These are phyloP conservation scores for Xanthoceras sorbifolium DNA, from an alignment of 345 rosid species.

Conservation along the genomic window DNA sequence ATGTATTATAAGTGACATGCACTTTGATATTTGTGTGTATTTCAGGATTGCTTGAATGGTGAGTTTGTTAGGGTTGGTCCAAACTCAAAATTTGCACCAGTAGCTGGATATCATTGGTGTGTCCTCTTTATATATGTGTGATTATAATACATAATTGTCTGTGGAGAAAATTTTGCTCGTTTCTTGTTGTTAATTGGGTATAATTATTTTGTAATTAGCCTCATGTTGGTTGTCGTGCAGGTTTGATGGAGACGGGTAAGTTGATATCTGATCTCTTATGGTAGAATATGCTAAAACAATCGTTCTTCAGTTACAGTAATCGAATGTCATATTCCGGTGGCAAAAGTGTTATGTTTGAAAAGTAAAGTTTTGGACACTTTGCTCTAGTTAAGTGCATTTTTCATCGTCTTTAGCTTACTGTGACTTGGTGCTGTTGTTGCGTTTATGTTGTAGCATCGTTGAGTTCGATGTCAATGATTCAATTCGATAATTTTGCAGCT, in stretches of 20 bases:
- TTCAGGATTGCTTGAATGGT: constrained; percentile 84
- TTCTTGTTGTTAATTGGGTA: neutral
- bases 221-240: constrained; percentile 41
- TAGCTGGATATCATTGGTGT: constrained; percentile 94
- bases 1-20: too few relatives aligned
- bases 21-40: neutral
- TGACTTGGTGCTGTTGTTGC: neutral
- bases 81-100: constrained; percentile 79
- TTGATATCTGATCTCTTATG: constrained; percentile 15
- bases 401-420: neutral
- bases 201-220: neutral
- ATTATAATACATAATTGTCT: neutral
- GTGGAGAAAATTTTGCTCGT: neutral
- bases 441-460: neutral
- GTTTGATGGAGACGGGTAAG: constrained; percentile 99
- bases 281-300: neutral
- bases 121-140: constrained; percentile 4
- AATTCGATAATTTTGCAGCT: constrained; percentile 42
- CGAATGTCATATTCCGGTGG: neutral
- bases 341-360: neutral
- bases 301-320: neutral
- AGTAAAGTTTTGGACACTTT: neutral
- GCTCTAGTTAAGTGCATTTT: neutral
- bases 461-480: neutral
- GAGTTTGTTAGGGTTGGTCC: constrained; percentile 93